Percentiles rank a stretch among this genome's conserved stretches.
Evolutionary conservation across 2,329 filamentous ascomycete genomes (phyloP).

Genomic region (Clathrospora elynae): DNA sequence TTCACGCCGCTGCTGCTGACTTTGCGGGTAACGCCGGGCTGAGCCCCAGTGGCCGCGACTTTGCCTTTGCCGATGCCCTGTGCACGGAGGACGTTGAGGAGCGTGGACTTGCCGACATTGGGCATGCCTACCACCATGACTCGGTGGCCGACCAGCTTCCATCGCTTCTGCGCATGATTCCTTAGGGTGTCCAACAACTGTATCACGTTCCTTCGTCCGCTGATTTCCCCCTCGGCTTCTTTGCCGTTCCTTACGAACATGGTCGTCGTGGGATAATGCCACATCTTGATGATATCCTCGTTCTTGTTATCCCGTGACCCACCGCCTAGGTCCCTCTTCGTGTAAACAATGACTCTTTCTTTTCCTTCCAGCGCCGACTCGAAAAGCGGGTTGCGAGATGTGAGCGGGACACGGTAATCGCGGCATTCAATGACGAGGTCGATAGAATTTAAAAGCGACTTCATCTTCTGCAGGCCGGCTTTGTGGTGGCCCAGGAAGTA

Average conservation of each 20-base stretch:
- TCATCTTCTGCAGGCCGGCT: conserved; percentile 80
- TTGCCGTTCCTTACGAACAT: conserved; percentile 57
- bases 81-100: conserved; percentile 84
- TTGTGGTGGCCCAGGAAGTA: conserved; percentile 96
- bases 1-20: conserved; percentile 77
- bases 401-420: conserved; percentile 87
- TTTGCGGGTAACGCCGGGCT: conserved; percentile 89
- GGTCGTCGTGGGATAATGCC: conserved; percentile 59
- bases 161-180: conserved; percentile 54
- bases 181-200: conserved; percentile 59
- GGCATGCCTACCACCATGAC: conserved; percentile 95
- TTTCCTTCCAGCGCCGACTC: conserved; percentile 75
- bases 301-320: conserved; percentile 41
- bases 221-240: conserved; percentile 33
- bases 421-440: conserved; percentile 93
- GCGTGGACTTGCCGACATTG: conserved; percentile 92
- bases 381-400: conserved; percentile 87
- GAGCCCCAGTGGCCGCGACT: conserved; percentile 79
- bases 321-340: conserved; percentile 70
- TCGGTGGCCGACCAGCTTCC: conserved; percentile 78
- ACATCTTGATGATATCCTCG: conserved; percentile 59
- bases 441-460: conserved; percentile 75
- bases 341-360: conserved; percentile 84
- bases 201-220: conserved; percentile 26
- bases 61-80: conserved; percentile 70